phyloP scores from a whole-genome alignment of 768 basidiomycete genomes.

The Leccinellum albellum region DNA sequence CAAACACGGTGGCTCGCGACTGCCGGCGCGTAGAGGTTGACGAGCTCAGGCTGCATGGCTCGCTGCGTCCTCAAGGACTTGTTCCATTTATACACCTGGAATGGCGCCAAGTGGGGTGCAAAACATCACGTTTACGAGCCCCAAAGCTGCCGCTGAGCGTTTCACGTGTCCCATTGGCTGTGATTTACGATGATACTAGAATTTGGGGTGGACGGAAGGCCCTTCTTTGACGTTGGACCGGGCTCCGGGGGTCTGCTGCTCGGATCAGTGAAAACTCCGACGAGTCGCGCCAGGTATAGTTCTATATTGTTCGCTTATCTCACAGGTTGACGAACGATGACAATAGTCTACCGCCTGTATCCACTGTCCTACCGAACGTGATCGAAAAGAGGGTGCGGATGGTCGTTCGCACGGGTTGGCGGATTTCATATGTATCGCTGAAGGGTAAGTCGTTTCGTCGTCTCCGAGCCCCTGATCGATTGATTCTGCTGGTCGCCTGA shows the following conservation, averaged over 20 bases:
- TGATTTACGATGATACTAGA: constrained; percentile 29
- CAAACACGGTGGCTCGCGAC: no score
- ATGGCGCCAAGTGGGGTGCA: constrained; percentile 39
- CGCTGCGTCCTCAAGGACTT: no score
- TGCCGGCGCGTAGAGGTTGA: no score
- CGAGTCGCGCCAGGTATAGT: constrained; percentile 62
- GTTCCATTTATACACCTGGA: no score
- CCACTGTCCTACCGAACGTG: constrained; percentile 66
- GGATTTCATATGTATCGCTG: constrained; percentile 70
- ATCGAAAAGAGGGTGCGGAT: constrained; percentile 70
- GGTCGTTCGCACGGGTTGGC: constrained; percentile 71
- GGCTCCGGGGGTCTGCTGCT: constrained; percentile 72
- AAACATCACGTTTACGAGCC: constrained; percentile 71
- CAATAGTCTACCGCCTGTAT: constrained; percentile 54
- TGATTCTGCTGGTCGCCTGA: neutral
- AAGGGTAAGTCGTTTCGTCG: constrained; percentile 45
- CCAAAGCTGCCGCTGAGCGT: constrained; percentile 51
- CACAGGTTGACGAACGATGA: constrained; percentile 42
- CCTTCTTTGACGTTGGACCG: constrained; percentile 69
- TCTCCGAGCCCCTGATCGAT: neutral
- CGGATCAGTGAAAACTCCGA: constrained; percentile 53
- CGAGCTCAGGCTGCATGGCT: no score
- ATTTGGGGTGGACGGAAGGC: constrained; percentile 66
- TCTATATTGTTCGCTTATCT: no score
- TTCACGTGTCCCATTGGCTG: neutral